Percentiles rank a stretch among this genome's conserved stretches.
Conservation (phyloP, 1,139 yeast genomes). For the Yamadazyma atlantica region DNA sequence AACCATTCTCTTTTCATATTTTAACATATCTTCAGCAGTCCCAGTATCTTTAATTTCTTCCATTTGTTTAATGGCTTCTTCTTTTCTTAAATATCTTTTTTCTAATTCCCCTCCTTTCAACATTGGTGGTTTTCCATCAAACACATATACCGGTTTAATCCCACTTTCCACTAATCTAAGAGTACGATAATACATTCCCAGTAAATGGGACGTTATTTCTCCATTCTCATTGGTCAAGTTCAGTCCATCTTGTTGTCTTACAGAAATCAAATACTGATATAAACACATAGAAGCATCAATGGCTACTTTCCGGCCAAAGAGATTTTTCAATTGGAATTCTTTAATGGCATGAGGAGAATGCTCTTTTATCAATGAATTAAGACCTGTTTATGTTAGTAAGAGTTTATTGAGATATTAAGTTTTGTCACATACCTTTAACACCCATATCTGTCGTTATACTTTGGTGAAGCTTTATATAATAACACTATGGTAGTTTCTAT, state of each 20-base stretch:
- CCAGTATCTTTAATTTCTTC: conserved; percentile 79
- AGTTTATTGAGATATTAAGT: too few species aligned
- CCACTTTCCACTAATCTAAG: conserved; percentile 86
- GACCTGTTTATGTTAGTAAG: conserved; percentile 42
- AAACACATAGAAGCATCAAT: conserved; percentile 89
- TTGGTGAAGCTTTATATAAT: too few species aligned
- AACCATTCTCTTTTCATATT: conserved; percentile 84
- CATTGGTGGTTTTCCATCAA: conserved; percentile 94
- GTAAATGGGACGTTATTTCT: conserved; percentile 90
- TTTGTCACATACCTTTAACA: conserved; percentile 68
- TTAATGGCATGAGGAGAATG: conserved; percentile 84
- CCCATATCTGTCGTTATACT: too few species aligned
- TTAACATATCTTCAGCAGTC: conserved; percentile 70
- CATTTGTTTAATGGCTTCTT: conserved; percentile 76
- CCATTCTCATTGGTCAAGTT: conserved; percentile 86
- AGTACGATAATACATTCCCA: conserved; percentile 95
- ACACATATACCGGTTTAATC: conserved; percentile 92
- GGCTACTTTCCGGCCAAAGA: conserved; percentile 94
- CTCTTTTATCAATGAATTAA: conserved; percentile 78
- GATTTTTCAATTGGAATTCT: conserved; percentile 76
- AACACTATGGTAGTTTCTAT: too few species aligned
- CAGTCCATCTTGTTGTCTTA: conserved; percentile 95
- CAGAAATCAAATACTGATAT: conserved; percentile 93
- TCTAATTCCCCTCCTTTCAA: conserved; percentile 91
- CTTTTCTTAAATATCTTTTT: conserved; percentile 77